Conservation (phyloP, 345 rosid genomes). For the Raphanus sativus region DNA sequence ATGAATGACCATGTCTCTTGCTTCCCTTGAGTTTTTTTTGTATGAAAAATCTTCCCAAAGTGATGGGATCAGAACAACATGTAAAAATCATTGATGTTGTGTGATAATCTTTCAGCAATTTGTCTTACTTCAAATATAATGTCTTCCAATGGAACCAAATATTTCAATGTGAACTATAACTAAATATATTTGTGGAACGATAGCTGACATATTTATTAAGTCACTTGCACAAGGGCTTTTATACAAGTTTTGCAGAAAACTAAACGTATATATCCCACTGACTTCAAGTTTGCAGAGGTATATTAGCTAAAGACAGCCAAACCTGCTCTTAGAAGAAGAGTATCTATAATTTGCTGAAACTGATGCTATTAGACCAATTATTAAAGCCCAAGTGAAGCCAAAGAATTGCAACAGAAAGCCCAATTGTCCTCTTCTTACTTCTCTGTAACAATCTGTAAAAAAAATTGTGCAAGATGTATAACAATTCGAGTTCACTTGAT, state of each 20-base stretch:
- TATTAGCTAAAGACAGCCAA: background rate
- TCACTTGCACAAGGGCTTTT: background rate
- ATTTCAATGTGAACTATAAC: background rate
- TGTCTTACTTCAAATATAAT: background rate
- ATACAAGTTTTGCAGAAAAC: background rate
- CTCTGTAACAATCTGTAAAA: background rate
- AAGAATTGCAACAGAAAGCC: background rate
- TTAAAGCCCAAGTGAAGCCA: background rate
- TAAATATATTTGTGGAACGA: too few species aligned
- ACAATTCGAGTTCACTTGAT: background rate
- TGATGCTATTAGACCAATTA: background rate
- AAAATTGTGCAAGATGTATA: background rate
- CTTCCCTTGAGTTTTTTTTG: background rate
- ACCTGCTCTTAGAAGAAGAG: background rate
- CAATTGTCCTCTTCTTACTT: background rate
- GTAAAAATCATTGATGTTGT: background rate
- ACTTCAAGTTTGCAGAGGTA: background rate
- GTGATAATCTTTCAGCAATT: background rate
- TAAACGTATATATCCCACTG: background rate
- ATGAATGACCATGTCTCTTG: background rate
- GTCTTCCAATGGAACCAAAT: background rate
- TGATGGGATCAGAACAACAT: background rate
- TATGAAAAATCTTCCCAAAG: background rate
- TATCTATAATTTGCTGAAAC: too few species aligned
- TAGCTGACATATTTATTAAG: background rate